Conservation (phyloP, 768 basidiomycete species). For the Psilocybe azurescens region DNA sequence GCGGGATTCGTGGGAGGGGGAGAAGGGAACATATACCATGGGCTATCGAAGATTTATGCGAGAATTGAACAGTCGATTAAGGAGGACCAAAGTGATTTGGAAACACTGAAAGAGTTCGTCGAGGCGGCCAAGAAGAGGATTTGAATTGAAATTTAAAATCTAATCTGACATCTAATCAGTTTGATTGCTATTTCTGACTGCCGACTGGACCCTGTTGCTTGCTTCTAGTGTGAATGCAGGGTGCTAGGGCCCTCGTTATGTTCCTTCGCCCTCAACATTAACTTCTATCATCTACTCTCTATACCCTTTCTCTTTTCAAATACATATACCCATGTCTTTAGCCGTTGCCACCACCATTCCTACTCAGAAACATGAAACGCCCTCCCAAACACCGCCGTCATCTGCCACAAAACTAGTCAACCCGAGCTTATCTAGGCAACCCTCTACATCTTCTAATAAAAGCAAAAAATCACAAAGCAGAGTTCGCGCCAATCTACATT, state of each 20-base stretch:
- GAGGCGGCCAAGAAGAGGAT: constrained; percentile 38
- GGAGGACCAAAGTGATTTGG: constrained; percentile 40
- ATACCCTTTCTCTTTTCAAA: constrained; percentile 14
- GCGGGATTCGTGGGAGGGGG: constrained; percentile 54
- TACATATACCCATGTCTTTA: constrained; percentile 29
- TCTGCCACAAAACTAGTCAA: constrained; percentile 18
- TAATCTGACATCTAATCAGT: constrained; percentile 21
- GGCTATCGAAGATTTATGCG: constrained; percentile 50
- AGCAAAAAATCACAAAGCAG: constrained; percentile 20
- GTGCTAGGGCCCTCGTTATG: background rate
- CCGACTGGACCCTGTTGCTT: constrained; percentile 10
- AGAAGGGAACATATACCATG: constrained; percentile 51
- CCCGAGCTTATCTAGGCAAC: constrained; percentile 20
- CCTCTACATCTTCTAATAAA: constrained; percentile 27
- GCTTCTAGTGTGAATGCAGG: constrained; percentile 8
- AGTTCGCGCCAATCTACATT: constrained; percentile 31
- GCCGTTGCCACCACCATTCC: constrained; percentile 24
- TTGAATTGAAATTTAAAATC: constrained; percentile 11
- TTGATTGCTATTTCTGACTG: background rate
- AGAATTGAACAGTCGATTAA: constrained; percentile 46
- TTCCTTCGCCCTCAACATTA: constrained; percentile 8
- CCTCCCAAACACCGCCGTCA: constrained; percentile 23
- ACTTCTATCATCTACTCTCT: constrained; percentile 8
- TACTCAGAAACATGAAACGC: constrained; percentile 14
- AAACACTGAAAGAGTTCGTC: constrained; percentile 47